Base-by-base conservation (phyloP, 2,329 filamentous ascomycete species). In the Colletotrichum musicola region DNA sequence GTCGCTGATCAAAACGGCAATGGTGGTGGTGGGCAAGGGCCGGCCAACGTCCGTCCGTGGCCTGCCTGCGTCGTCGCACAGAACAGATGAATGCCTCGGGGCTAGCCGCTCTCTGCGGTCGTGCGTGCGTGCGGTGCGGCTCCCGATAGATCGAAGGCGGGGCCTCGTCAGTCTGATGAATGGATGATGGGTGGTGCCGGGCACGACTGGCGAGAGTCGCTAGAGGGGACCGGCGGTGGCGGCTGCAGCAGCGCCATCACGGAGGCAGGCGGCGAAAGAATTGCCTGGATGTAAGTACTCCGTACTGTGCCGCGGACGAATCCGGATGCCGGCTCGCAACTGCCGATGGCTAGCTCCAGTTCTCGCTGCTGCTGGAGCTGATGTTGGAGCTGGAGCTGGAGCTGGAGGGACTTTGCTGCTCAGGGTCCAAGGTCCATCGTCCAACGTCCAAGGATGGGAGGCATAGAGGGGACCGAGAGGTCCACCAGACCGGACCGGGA, bases 21-120 rank as follows among this genome's bases (percentile, higher is more conserved):
- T 35, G 44, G 22, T 30, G 51, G 65, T 62, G 54, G 49, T 65
- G 55, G 40, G 49, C 53, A 64, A 35, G 49, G 50, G 40, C 62
- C 62, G 65, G 65, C 54, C 35, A 69, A 69, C 62, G 62, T 69
- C 66, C 62, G 62, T 69, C 62, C 56, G 66, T 69, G 55, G 55
- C 22, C 42, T 60, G n/a, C 47, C 46, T 30, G 61, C 51, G 47
- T 59, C 20, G 49, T 50, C 12, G 46, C 47, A 20, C 55, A 20
- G 62, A 69, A 66, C 62, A 55, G 62, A 61, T n/a, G 55, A 66
- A 59, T 60, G 42, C 55, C 42, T 57, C 62, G 62, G 55, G 56
- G 49, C 55, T 61, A 58, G 54, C 62, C 62, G 66, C 35, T 30
- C n/a, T n/a, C 35, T 47, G 55, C 35, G 44, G 44, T 18, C 63